Conservation (phyloP, 2,329 filamentous ascomycete species). For the Pestalotiopsis sp. region DNA sequence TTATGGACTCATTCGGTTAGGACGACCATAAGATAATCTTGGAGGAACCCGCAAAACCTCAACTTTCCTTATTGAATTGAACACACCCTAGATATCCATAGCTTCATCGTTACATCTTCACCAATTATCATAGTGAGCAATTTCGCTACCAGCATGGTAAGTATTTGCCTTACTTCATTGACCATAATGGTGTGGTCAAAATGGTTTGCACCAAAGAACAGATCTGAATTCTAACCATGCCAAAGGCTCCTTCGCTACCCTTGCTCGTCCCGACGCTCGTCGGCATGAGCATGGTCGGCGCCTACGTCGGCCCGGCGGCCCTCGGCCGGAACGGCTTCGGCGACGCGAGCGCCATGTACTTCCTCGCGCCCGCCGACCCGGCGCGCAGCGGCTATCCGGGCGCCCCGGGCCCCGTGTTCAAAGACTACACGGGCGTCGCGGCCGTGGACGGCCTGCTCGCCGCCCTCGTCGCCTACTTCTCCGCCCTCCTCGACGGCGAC, state of each 20-base stretch:
- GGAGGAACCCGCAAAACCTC: too few relatives aligned
- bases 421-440: slow-evolving; percentile 19
- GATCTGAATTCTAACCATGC: not conserved
- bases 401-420: slow-evolving; percentile 22
- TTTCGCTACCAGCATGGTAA: too few relatives aligned
- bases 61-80: too few relatives aligned
- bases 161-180: too few relatives aligned
- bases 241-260: not conserved
- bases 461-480: slow-evolving; percentile 29
- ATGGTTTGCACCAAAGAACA: too few relatives aligned
- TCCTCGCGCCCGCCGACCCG: slow-evolving; percentile 13
- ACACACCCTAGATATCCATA: too few relatives aligned
- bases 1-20: too few relatives aligned
- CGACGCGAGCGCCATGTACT: slow-evolving; percentile 4
- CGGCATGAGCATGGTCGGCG: slow-evolving; percentile 23
- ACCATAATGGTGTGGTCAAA: too few relatives aligned
- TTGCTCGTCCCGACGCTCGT: slow-evolving; percentile 23
- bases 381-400: slow-evolving; percentile 14
- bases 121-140: too few relatives aligned
- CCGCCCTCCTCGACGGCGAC: slow-evolving; percentile 25
- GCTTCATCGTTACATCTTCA: too few relatives aligned
- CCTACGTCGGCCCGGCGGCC: slow-evolving; percentile 17
- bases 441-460: slow-evolving; percentile 20
- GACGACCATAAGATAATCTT: too few relatives aligned
- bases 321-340: slow-evolving; percentile 18